These are phyloP conservation scores for Cladosporium sp. DNA, from an alignment of 2,329 filamentous ascomycete genomes.

Conservation along the genomic window DNA sequence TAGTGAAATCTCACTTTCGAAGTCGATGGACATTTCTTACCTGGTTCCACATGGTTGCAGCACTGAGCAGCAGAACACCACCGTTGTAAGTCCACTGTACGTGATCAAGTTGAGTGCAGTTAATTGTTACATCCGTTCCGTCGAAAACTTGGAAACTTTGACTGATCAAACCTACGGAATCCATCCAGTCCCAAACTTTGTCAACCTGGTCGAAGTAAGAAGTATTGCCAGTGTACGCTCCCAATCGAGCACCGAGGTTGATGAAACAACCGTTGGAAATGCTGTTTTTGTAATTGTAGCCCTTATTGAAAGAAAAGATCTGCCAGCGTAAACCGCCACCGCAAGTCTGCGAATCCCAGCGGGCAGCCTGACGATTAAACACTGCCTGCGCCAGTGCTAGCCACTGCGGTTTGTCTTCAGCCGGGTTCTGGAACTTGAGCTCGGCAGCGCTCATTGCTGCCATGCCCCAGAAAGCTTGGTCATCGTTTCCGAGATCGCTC, in stretches of 20 bases:
- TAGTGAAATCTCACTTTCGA: background rate
- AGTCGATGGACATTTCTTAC: constrained; percentile 1
- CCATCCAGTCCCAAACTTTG: constrained; percentile 35
- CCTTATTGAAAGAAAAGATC: constrained; percentile 43
- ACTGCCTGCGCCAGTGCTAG: constrained; percentile 41
- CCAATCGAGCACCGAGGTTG: constrained; percentile 43
- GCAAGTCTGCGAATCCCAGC: constrained; percentile 36
- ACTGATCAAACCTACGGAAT: constrained; percentile 54
- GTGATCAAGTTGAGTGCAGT: constrained; percentile 43
- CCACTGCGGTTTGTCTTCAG: constrained; percentile 38
- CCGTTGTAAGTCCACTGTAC: constrained; percentile 46
- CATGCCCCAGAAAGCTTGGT: constrained; percentile 57
- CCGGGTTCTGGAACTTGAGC: constrained; percentile 42
- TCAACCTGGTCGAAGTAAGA: constrained; percentile 64
- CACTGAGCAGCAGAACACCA: constrained; percentile 46
- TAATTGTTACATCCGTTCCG: constrained; percentile 39
- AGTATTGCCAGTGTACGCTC: constrained; percentile 38
- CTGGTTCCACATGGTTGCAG: constrained; percentile 45
- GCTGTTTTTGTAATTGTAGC: constrained; percentile 47
- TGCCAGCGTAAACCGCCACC: constrained; percentile 37
- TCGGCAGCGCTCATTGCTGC: constrained; percentile 54
- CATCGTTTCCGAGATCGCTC: constrained; percentile 45
- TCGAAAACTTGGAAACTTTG: constrained; percentile 46
- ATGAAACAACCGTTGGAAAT: constrained; percentile 53
- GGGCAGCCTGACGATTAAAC: constrained; percentile 35